phyloP scores from a whole-genome alignment of 2,329 filamentous ascomycete species.

The Pyrenochaeta sp. region DNA sequence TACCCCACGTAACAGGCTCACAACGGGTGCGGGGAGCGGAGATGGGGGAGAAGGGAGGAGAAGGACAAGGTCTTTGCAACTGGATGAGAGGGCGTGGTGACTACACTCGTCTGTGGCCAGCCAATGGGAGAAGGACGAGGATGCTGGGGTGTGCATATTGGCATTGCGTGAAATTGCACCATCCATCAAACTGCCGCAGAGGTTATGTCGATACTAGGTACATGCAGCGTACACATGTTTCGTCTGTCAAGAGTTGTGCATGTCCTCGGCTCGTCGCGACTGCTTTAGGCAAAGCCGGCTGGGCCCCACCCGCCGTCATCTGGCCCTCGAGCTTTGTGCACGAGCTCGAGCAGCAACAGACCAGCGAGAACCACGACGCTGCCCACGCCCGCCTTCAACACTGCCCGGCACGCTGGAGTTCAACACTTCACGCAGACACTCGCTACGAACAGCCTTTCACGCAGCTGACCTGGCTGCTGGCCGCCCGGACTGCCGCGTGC shows the following conservation, averaged over 20 bases:
- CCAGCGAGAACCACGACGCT: conserved; percentile 11
- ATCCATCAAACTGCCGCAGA: background rate
- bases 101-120: no score
- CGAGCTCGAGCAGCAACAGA: no score
- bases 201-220: background rate
- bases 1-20: no score
- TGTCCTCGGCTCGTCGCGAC: conserved; percentile 5
- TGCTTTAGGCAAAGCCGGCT: conserved; percentile 6
- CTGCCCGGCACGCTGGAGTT: conserved; percentile 39
- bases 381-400: conserved; percentile 24
- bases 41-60: no score
- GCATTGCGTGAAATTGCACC: conserved; percentile 4
- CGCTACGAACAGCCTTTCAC: background rate
- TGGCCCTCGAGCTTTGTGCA: no score
- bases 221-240: background rate
- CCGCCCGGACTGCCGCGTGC: no score
- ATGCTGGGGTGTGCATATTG: no score
- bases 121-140: no score
- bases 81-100: conserved; percentile 8
- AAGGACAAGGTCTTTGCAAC: conserved; percentile 29
- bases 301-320: conserved; percentile 12
- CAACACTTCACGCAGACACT: conserved; percentile 42
- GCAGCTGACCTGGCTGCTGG: no score
- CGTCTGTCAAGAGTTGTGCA: background rate
- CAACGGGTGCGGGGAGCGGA: no score